These are phyloP conservation scores for Eremothecium coryli DNA, from an alignment of 1,139 yeast genomes.

Conservation along the genomic window DNA sequence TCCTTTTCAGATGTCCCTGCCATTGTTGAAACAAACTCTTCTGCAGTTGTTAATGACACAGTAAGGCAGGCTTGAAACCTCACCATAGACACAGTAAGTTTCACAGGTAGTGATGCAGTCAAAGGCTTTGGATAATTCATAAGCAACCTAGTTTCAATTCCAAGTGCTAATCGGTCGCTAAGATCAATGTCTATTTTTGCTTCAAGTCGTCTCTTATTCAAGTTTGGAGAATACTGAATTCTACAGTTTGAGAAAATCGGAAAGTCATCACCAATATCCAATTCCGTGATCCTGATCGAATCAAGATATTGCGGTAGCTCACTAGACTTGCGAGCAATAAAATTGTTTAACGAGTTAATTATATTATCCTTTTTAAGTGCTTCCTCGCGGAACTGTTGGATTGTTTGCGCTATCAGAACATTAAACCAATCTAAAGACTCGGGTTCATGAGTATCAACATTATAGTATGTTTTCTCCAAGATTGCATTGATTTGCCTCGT, in stretches of 20 bases:
- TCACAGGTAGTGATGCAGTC: conserved; percentile 79
- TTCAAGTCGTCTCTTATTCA: conserved; percentile 44
- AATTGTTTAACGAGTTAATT: conserved; percentile 61
- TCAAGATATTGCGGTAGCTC: conserved; percentile 73
- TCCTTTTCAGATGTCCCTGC: conserved; percentile 28
- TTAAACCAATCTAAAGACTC: conserved; percentile 97
- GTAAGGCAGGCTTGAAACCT: conserved; percentile 90
- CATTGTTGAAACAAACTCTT: conserved; percentile 42
- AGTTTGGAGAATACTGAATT: conserved; percentile 46
- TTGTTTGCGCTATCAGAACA: conserved; percentile 83
- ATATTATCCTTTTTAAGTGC: conserved; percentile 80
- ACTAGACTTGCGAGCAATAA: conserved; percentile 30
- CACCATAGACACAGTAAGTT: conserved; percentile 76
- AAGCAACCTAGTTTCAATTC: conserved; percentile 73
- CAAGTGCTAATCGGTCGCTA: conserved; percentile 81
- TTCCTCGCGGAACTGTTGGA: conserved; percentile 77
- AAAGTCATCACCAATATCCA: conserved; percentile 89
- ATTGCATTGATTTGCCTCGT: conserved; percentile 38
- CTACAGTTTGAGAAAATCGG: conserved; percentile 94
- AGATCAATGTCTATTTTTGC: conserved; percentile 92
- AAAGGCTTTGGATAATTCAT: conserved; percentile 79
- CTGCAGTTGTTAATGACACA: conserved; percentile 43
- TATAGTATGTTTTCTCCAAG: conserved; percentile 84
- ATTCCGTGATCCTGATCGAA: conserved; percentile 68
- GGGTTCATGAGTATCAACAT: conserved; percentile 75